Evolutionary conservation across 331 rosid species (phyloP).

Genomic region (Pyracantha coccinea): DNA sequence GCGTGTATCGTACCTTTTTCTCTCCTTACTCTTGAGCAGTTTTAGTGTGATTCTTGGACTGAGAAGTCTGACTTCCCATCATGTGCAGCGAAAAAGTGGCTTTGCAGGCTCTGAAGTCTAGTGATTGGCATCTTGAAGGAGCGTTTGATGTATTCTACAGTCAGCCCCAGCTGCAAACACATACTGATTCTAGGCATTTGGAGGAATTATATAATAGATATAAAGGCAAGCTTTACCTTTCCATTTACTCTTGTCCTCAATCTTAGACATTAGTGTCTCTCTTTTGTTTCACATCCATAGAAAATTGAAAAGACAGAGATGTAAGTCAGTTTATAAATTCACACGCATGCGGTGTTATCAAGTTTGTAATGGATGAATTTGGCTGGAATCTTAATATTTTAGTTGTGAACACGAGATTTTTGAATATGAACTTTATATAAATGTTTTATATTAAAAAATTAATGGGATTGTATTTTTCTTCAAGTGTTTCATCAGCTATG

Average conservation of each 20-base stretch:
- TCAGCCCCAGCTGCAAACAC: conserved; percentile 74
- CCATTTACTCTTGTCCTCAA: background rate
- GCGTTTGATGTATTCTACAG: conserved; percentile 95
- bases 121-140: conserved; percentile 99
- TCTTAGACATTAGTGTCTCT: background rate
- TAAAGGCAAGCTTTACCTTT: conserved; percentile 61
- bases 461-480: background rate
- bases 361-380: background rate
- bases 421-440: background rate
- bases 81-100: conserved; percentile 79
- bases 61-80: background rate
- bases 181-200: conserved; percentile 81
- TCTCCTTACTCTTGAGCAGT: background rate
- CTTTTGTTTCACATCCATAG: background rate
- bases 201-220: conserved; percentile 96
- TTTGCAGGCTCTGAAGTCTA: conserved; percentile 72
- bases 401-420: background rate
- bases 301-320: background rate
- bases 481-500: background rate
- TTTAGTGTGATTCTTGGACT: background rate
- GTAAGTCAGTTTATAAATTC: background rate
- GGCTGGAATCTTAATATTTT: background rate
- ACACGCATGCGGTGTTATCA: background rate
- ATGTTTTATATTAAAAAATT: background rate
- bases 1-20: background rate